phyloP scores from a whole-genome alignment of 768 basidiomycete genomes.

The Sutorius australiensis region DNA sequence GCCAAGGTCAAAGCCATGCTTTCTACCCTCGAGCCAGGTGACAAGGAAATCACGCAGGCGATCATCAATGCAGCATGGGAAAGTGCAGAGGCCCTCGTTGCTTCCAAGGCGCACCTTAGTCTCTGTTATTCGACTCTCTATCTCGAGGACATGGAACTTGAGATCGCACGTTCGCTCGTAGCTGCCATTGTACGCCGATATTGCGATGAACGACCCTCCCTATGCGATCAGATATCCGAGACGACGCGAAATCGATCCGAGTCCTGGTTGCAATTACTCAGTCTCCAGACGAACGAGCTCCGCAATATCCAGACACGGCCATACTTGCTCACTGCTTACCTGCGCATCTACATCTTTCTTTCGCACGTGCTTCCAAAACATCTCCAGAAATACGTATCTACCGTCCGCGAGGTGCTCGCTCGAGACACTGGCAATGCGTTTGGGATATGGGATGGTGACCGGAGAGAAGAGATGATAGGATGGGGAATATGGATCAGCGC shows the following conservation, averaged over 20 bases:
- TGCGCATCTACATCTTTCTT: constrained; percentile 54
- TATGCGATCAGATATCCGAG: constrained; percentile 1
- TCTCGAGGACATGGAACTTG: constrained; percentile 53
- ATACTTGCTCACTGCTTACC: constrained; percentile 47
- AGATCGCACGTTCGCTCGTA: constrained; percentile 54
- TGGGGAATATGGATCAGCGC: constrained; percentile 60
- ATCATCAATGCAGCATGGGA: constrained; percentile 47
- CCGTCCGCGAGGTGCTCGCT: constrained; percentile 50
- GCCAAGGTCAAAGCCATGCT: constrained; percentile 19
- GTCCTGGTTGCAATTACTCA: constrained; percentile 47
- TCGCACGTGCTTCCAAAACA: constrained; percentile 32
- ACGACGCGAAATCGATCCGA: constrained; percentile 2
- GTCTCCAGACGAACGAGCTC: constrained; percentile 58
- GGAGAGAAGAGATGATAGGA: constrained; percentile 55
- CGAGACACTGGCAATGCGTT: constrained; percentile 67
- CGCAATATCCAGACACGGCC: constrained; percentile 44
- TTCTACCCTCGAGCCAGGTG: constrained; percentile 8
- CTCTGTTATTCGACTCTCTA: constrained; percentile 26
- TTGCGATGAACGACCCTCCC: constrained; percentile 17
- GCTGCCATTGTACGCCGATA: constrained; percentile 47
- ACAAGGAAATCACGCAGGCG: constrained; percentile 34
- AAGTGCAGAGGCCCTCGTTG: constrained; percentile 32
- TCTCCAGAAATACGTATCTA: constrained; percentile 37
- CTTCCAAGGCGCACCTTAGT: constrained; percentile 23
- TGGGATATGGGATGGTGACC: constrained; percentile 59